Conservation (phyloP, 345 rosid species). For the Kandelia obovata region DNA sequence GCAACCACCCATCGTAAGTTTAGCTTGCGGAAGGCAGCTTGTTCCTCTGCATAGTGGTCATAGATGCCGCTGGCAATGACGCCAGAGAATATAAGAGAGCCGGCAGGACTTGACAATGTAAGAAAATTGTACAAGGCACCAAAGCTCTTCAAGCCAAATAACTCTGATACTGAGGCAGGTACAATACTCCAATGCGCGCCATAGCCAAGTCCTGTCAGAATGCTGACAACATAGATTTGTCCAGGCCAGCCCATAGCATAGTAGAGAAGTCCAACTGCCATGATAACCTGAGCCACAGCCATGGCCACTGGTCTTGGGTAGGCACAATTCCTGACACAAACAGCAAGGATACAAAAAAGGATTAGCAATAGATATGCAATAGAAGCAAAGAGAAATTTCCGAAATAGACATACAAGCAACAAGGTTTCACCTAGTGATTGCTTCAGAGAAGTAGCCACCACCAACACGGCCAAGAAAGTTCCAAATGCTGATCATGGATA, state of each 20-base stretch:
- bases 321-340: conserved; percentile 41
- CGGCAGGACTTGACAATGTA: conserved; percentile 48
- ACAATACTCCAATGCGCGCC: conserved; percentile 66
- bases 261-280: conserved; percentile 61
- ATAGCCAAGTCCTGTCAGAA: conserved; percentile 55
- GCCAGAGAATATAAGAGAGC: conserved; percentile 72
- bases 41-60: conserved; percentile 63
- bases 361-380: neutral
- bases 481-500: conserved; percentile 97
- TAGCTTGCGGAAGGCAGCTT: conserved; percentile 30
- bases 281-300: conserved; percentile 54
- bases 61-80: conserved; percentile 70
- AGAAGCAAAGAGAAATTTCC: neutral
- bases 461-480: conserved; percentile 95
- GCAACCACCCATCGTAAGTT: conserved; percentile 2
- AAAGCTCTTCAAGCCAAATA: conserved; percentile 66
- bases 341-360: neutral
- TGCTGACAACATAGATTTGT: conserved; percentile 56
- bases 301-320: conserved; percentile 64
- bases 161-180: conserved; percentile 63
- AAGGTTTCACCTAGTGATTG: conserved; percentile 63
- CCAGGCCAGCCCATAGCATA: conserved; percentile 58
- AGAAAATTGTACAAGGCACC: conserved; percentile 75
- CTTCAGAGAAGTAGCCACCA: conserved; percentile 95
- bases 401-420: neutral